Conservation (phyloP, 257 asterid genomes). For the Agastache rugosa region DNA sequence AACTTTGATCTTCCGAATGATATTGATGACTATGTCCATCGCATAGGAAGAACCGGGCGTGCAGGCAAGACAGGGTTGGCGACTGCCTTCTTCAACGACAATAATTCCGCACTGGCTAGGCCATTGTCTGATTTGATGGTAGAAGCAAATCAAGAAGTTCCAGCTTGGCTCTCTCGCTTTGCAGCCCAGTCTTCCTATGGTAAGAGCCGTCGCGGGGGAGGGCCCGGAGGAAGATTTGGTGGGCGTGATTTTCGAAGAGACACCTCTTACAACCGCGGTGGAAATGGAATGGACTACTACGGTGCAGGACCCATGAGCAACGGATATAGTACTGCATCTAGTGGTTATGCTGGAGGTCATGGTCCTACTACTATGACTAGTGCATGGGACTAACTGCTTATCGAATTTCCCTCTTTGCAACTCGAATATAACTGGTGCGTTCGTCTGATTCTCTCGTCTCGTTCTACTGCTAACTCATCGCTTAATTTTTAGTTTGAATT, state of each 20-base stretch:
- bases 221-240: constrained; percentile 55
- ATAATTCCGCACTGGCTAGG: constrained; percentile 64
- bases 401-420: neutral
- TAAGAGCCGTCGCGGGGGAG: constrained; percentile 60
- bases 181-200: constrained; percentile 59
- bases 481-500: constrained; percentile 18
- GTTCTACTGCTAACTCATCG: constrained; percentile 24
- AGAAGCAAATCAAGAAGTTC: constrained; percentile 81
- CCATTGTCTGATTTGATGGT: constrained; percentile 71
- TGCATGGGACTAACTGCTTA: constrained; percentile 55
- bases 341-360: constrained; percentile 39
- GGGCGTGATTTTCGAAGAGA: constrained; percentile 69
- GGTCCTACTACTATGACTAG: constrained; percentile 53
- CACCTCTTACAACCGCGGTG: constrained; percentile 47
- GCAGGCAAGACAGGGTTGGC: constrained; percentile 83
- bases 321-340: constrained; percentile 37
- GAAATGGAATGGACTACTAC: constrained; percentile 44
- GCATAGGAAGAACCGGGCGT: constrained; percentile 79
- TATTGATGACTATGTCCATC: constrained; percentile 80
- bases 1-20: constrained; percentile 81
- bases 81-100: constrained; percentile 76
- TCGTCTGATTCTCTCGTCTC: constrained; percentile 30
- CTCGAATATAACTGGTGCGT: constrained; percentile 27
- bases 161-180: constrained; percentile 77
- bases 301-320: constrained; percentile 44